Base-by-base conservation (phyloP, 129 eudicot genomes). In the Chrysanthemum seticuspe region DNA sequence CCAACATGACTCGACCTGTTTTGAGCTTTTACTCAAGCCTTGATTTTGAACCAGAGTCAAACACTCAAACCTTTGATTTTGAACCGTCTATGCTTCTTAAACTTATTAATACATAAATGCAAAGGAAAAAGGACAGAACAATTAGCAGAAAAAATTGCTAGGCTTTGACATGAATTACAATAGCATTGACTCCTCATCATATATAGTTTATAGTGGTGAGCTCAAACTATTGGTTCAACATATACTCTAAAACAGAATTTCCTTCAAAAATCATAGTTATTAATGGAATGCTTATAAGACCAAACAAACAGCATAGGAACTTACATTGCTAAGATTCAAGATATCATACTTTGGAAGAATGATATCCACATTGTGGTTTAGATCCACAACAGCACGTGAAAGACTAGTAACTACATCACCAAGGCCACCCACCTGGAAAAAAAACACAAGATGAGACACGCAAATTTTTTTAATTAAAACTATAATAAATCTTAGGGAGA, bases 381-480 rank as follows among this genome's bases (percentile, higher is more conserved):
- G 69, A 76, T 95, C 99, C 83, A 86, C 94, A 81, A 95, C 96
- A 68, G 97, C 97, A 76, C 99, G 96, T 36, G 99, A 95, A 76
- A 95, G 92, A 86, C 99, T 90, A 67, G 99, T 95, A 49, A 95
- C 99, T 68, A 95, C 97, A 80, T 95, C 99, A 74, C 90, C 99
- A 45, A 95, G 99, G 60, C 99, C 99, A 63, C 99, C 99, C 48
- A 95, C 99, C 97, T 95, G 88, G 62, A 77, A 74, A 68, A 64
- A 36, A 64, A 75, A 18, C 0, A 63, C 29, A 62, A 58, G 58
- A 34, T 34, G 56, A 40, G 47, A 40, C 47, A 40, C 45, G 2
- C 0, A 40, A 40, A 40, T 40, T 2, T 40, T 40, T 40, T 40
- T 40, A 40, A 40, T 40, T 1, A 40, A 40, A 40, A 40, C 47